phyloP scores from a whole-genome alignment of 129 eudicot genomes.

The Arctium minus region DNA sequence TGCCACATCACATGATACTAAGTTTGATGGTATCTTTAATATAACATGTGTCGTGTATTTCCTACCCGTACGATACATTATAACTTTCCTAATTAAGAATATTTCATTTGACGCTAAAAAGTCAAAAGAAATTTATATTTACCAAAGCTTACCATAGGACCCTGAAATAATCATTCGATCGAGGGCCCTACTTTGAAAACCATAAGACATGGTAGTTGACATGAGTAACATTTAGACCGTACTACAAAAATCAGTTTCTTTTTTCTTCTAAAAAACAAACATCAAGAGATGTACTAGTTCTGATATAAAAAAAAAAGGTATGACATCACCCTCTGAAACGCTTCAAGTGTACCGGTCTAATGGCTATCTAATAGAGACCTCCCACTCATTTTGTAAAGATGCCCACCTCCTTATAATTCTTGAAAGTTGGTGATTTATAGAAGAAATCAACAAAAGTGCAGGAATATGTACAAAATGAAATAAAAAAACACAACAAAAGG shows the following conservation, averaged over 20 bases:
- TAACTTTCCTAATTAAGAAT: not conserved
- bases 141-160: not conserved
- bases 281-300: not conserved
- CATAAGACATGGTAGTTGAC: not conserved
- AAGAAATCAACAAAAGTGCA: not conserved
- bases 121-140: not conserved
- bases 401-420: not conserved
- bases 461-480: not conserved
- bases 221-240: not conserved
- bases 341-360: not conserved
- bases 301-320: too few species aligned
- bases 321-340: not conserved
- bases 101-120: not conserved
- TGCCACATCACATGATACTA: not conserved
- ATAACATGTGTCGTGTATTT: not conserved
- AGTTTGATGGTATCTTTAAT: not conserved
- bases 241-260: not conserved
- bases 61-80: not conserved
- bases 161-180: not conserved
- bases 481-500: not conserved
- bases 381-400: not conserved
- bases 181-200: not conserved
- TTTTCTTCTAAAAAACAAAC: too few species aligned
- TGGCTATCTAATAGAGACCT: not conserved
- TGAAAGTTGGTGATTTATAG: not conserved